Base-by-base conservation (phyloP, 371 early-diverging fungal genomes). In the Actinomortierella ambigua region DNA sequence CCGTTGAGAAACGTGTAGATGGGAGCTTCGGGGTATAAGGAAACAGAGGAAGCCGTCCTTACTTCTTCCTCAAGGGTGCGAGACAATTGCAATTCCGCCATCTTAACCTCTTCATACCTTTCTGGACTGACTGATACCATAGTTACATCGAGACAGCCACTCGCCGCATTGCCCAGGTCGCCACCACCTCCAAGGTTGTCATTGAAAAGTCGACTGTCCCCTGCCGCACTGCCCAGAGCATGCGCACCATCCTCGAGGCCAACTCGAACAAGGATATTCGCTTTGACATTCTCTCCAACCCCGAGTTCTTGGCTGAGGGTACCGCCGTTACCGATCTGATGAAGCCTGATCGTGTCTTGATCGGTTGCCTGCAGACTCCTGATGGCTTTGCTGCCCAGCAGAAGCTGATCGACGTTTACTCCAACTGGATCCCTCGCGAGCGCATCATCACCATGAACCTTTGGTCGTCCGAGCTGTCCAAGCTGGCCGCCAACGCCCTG, bases 141-240 rank as follows among this genome's bases (percentile, higher is more conserved):
- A 90, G 92, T 18, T 94, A 91, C 60, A 83, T 96, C 57, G 95
- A 95, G 79, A 75, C 88, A 39, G 95, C 96, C 58, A 92, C 93
- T 46, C 86, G 93, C 55, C 85, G 89, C 59, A 95, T 97, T 75
- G 96, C 96, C n/a, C 82, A 88, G 60, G 90, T 93, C 23, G 88
- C 95, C 24, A 88, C 76, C 55, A 83, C 84, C 63, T 82, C 88
- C 81, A 97, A 95, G 81, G 91, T 97, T 65, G 93, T 97, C 5
- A 90, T 97, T 39, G 96, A 95, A 73, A 95, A 95, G 80, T 95
- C 95, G 1, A 97, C 98, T 39, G 98, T 97, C 11, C 98, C 98
- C 34, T 96, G 96, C 79, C 87, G 93, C 65, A 96, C 97, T 42
- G 95, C 96, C 42, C 91, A 93, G 66, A 82, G 85, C 75, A 92